phyloP scores from a whole-genome alignment of 1,284 basidiomycete genomes.

The Microbotryomycetes sp. region DNA sequence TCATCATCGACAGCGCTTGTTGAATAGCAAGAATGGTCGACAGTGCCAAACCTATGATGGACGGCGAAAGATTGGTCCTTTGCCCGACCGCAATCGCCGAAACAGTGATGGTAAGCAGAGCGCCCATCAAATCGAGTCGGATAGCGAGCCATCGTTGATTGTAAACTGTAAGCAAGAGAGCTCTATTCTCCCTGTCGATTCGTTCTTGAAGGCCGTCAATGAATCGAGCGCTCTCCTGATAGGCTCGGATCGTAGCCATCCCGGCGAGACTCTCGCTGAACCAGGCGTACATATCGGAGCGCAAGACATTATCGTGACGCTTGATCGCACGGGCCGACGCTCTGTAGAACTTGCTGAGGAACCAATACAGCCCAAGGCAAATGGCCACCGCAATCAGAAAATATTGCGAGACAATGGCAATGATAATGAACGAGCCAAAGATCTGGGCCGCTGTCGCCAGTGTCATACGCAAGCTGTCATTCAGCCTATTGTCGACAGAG shows the following conservation, averaged over 20 bases:
- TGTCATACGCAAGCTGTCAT: conserved; percentile 17
- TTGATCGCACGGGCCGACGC: conserved; percentile 64
- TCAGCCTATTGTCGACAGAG: conserved; percentile 52
- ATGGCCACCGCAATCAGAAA: conserved; percentile 49
- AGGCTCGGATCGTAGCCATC: conserved; percentile 59
- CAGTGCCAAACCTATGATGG: conserved; percentile 16
- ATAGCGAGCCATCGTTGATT: conserved; percentile 43
- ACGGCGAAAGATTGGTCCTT: conserved; percentile 1
- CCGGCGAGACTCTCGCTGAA: conserved; percentile 50
- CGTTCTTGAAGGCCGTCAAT: conserved; percentile 1
- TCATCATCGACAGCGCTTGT: conserved; percentile 16
- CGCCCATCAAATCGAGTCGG: conserved; percentile 45
- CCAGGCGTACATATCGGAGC: conserved; percentile 36
- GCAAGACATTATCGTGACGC: conserved; percentile 46
- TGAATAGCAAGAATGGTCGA: conserved; percentile 6
- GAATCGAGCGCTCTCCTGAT: conserved; percentile 15
- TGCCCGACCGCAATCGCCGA: conserved; percentile 14
- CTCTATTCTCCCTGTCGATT: conserved; percentile 40
- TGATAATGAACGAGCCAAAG: conserved; percentile 56
- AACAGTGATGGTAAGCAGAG: conserved; percentile 39
- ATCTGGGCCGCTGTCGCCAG: conserved; percentile 41
- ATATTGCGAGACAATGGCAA: conserved; percentile 54
- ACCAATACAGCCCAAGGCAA: conserved; percentile 49
- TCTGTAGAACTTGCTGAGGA: conserved; percentile 57
- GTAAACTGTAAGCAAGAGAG: conserved; percentile 40